Evolutionary conservation across 2,329 filamentous ascomycete species (phyloP).

Genomic region (Kalaharituber pfeilii): DNA sequence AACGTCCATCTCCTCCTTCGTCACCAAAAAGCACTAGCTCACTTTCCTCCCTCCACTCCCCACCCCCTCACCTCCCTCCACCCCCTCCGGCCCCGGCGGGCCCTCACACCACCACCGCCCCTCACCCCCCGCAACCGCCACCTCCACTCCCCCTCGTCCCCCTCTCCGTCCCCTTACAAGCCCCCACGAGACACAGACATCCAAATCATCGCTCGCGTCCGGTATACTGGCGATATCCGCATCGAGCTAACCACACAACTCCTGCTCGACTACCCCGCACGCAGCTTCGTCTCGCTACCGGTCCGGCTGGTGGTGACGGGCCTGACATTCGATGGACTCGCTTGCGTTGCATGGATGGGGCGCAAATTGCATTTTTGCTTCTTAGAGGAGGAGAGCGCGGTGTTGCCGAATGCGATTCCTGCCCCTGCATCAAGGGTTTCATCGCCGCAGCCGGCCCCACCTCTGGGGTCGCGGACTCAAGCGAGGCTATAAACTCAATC

Average conservation of each 20-base stretch:
- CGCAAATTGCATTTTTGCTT: conserved; percentile 88
- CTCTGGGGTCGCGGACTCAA: conserved; percentile 17
- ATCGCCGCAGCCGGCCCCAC: conserved; percentile 19
- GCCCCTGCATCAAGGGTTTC: conserved; percentile 28
- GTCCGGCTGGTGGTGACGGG: conserved; percentile 90
- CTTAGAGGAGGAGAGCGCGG: conserved; percentile 73
- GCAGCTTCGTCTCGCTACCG: conserved; percentile 89
- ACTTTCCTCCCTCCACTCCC: background rate
- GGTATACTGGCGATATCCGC: conserved; percentile 72
- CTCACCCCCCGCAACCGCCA: conserved; percentile 8
- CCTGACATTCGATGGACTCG: conserved; percentile 84
- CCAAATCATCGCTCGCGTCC: conserved; percentile 80
- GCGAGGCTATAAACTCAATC: background rate
- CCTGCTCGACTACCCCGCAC: conserved; percentile 93
- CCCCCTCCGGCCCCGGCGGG: conserved; percentile 13
- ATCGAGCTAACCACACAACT: conserved; percentile 89
- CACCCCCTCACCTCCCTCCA: conserved; percentile 14
- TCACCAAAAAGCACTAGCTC: conserved; percentile 7
- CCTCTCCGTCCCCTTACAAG: conserved; percentile 32
- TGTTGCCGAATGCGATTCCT: conserved; percentile 29
- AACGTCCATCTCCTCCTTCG: conserved; percentile 8
- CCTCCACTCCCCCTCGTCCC: conserved; percentile 28
- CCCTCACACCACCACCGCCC: conserved; percentile 5
- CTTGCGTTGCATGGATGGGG: conserved; percentile 78
- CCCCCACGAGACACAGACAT: conserved; percentile 60